A percentile compares a stretch with the other conserved stretches of the same genome.
phyloP scores from a whole-genome alignment of 495 filamentous ascomycete species.

The Talaromyces proteolyticus region DNA sequence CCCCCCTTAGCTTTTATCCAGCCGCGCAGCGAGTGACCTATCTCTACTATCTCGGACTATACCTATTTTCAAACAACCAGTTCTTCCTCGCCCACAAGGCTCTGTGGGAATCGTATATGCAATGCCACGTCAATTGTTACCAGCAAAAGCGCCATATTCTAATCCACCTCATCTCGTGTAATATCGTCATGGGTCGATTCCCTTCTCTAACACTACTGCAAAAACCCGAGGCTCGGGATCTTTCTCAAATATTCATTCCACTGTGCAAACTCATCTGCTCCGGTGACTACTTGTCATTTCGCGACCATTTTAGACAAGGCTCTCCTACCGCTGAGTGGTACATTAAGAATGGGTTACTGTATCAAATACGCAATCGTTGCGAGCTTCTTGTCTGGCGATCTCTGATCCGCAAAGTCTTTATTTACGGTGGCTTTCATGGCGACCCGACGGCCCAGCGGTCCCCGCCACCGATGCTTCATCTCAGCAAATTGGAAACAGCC shows the following conservation, averaged over 20 bases:
- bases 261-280: conserved; percentile 65
- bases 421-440: conserved; percentile 51
- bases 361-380: conserved; percentile 65
- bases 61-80: conserved; percentile 74
- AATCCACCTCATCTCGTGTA: conserved; percentile 75
- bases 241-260: conserved; percentile 69
- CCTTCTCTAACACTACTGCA: conserved; percentile 59
- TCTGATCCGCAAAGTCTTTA: conserved; percentile 70
- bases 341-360: conserved; percentile 64
- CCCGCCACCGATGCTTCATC: conserved; percentile 37
- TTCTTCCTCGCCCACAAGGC: conserved; percentile 69
- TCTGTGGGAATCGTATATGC: conserved; percentile 72
- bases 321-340: conserved; percentile 59
- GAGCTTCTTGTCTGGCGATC: conserved; percentile 82
- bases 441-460: conserved; percentile 34
- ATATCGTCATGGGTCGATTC: conserved; percentile 81
- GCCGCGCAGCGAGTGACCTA: conserved; percentile 88
- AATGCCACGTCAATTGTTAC: conserved; percentile 61
- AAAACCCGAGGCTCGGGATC: conserved; percentile 63
- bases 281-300: conserved; percentile 76
- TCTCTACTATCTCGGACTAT: conserved; percentile 90
- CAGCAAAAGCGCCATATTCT: conserved; percentile 75
- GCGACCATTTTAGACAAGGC: conserved; percentile 53
- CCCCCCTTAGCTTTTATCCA: conserved; percentile 71
- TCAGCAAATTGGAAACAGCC: conserved; percentile 32